Conservation (phyloP, 768 basidiomycete genomes). For the Serendipita sp. region DNA sequence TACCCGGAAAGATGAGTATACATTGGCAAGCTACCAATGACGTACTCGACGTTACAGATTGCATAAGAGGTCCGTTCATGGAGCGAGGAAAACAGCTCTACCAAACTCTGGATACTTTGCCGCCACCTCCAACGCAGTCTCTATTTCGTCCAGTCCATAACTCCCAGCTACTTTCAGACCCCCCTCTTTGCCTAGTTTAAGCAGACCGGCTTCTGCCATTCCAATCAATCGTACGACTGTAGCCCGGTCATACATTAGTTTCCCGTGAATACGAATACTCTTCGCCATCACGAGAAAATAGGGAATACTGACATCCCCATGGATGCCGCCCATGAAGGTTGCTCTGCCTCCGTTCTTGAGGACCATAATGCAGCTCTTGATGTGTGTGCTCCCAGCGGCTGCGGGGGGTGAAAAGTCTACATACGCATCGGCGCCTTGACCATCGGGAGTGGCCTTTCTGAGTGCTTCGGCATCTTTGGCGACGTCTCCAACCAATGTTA, state of each 20-base stretch:
- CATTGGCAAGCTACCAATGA: no score
- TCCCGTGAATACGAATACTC: neutral
- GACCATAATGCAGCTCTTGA: neutral
- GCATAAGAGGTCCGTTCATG: neutral
- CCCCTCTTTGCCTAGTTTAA: neutral
- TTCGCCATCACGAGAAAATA: neutral
- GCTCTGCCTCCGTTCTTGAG: neutral
- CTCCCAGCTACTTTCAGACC: neutral
- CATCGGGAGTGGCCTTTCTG: neutral
- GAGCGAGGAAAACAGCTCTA: neutral
- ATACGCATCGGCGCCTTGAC: neutral
- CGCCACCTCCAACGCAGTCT: neutral
- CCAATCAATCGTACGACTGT: neutral
- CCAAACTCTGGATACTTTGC: neutral
- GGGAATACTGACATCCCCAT: neutral
- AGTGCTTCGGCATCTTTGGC: neutral
- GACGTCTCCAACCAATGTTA: neutral
- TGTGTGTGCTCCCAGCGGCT: neutral
- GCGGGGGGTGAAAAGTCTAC: neutral
- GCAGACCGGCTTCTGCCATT: neutral
- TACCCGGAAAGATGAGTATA: neutral
- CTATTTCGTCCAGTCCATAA: neutral
- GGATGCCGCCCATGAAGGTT: neutral
- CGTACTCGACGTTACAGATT: no score
- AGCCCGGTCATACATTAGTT: neutral